Base-by-base conservation (phyloP, 1,139 yeast species). In the Hansenula sp. region DNA sequence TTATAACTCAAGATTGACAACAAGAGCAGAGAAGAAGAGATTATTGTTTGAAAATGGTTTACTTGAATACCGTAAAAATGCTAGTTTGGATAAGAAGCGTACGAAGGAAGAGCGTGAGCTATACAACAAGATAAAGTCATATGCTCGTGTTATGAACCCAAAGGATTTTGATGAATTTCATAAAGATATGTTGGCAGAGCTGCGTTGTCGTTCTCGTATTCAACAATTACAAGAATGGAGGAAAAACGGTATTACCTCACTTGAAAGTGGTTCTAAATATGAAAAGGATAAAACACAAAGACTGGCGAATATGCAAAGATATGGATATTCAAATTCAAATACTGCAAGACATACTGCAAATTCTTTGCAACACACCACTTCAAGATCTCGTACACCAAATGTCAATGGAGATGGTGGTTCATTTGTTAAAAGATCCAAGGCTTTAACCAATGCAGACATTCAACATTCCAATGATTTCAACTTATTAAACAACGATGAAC, bases 191-290 rank as follows among this genome's bases (percentile, higher is more conserved):
- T 60, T 89, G 44, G 78, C 81, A 6, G 99, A 93, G 63, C 73
- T 89, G 43, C 81, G 80, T 55, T 83, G 89, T 55, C 76, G 98
- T 44, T 76, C 84, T 33, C 76, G 95, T 49, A 90, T 93, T 44
- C 85, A 85, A 43, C 97, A 90, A 66, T 68, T 94, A 35, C 99
- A 93, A 62, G 93, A 84, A 57, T 94, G 96, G 90, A 77, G 99
- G 49, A 76, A 84, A 39, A 83, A 88, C 61, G 99, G 99, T 3
- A 77, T 93, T 40, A 84, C 90, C 3, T 80, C 90, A 0, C 57
- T 89, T 43, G 97, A 91, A 47, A 87, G 79, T 46, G 99, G 98
- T 7, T 70, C 75, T 39, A 86, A 83, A 60, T 93, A 81, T 62
- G 99, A 94, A 62, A 85, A 88, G 59, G 99, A 94, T 61, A 89